Base-by-base conservation (phyloP, 305 asterid species). In the Fraxinus angustifolia region DNA sequence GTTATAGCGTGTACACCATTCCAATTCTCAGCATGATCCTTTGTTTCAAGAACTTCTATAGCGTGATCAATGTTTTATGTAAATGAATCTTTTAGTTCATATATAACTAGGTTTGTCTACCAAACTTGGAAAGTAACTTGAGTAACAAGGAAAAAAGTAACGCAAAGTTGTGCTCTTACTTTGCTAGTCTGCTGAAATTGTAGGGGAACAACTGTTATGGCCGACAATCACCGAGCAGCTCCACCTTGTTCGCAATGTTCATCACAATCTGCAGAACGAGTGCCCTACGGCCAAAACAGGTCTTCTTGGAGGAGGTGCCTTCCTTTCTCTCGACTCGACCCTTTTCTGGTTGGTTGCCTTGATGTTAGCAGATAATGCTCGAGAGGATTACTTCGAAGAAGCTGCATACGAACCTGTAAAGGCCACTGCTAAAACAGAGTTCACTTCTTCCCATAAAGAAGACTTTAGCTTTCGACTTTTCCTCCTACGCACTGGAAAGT, bases 201-300 rank as follows among this genome's bases (percentile, higher is more conserved):
- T 80, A 94, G 97, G 87, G 91, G 84, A 2, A 87, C 93, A 5
- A 85, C 95, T 91, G 80, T 73, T 93, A 67, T 93, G 98, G 97
- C 98, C 98, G 0, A 91, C 97, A 4, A 82, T 92, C 80, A 83
- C 93, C 1, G 98, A 90, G 81, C 94, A 92, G 58, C 88, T 84
- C 78, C 97, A 93, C 88, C 91, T 81, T 19, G 14, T 72, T 0
- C 87, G 34, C 83, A 92, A 88, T 76, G 33, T 93, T 73, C 98
- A 95, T 77, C 93, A 88, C 83, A 82, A 89, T 62, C 53, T 93
- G 86, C 89, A 90, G 80, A 88, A 91, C 2, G 45, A 79, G 0
- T 95, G 98, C 91, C 94, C 97, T 0, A 93, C 98, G 21, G 99
- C 98, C 75, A 93, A 95, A 90, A 93, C 98, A 0, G 99, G 99